A percentile compares a stretch with the other conserved stretches of the same genome.
Evolutionary conservation across 2,329 filamentous ascomycete species (phyloP).

Genomic region (Magnaporthiopsis incrustans): DNA sequence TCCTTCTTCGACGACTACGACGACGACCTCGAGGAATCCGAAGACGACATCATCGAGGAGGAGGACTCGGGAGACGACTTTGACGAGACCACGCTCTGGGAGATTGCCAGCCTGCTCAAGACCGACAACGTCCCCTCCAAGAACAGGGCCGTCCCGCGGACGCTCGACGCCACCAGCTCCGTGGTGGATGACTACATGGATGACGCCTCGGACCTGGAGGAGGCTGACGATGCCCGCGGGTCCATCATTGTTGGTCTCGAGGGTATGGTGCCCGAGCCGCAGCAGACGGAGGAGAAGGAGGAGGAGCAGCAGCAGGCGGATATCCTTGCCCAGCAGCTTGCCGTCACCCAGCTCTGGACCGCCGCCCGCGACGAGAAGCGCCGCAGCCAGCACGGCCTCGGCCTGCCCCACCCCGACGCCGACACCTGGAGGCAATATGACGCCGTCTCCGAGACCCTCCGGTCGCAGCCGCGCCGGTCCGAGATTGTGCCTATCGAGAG

Average conservation of each 20-base stretch:
- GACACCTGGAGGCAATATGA: conserved; percentile 12
- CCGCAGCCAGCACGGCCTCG: conserved; percentile 10
- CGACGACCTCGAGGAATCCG: conserved; percentile 35
- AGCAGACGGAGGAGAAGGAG: neutral
- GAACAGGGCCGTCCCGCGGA: conserved; percentile 37
- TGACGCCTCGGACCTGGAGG: conserved; percentile 16
- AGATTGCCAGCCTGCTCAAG: conserved; percentile 53
- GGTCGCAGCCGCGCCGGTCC: conserved; percentile 12
- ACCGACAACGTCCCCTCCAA: conserved; percentile 43
- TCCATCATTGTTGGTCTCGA: conserved; percentile 25
- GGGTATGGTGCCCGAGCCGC: conserved; percentile 10
- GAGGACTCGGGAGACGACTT: conserved; percentile 43
- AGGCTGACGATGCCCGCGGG: conserved; percentile 18
- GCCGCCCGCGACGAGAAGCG: conserved; percentile 9
- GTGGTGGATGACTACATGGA: conserved; percentile 26
- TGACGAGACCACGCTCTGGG: conserved; percentile 55
- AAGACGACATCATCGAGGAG: conserved; percentile 28
- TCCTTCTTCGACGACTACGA: conserved; percentile 56
- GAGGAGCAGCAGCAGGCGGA: conserved; percentile 1
- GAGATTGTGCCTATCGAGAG: conserved; percentile 11
- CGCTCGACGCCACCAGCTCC: conserved; percentile 15
- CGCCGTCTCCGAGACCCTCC: conserved; percentile 8
- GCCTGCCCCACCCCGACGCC: conserved; percentile 11
- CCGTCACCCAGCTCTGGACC: conserved; percentile 11
- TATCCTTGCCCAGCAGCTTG: conserved; percentile 11